Evolutionary conservation across 768 basidiomycete species (phyloP).

Genomic region (Trametes elegans): DNA sequence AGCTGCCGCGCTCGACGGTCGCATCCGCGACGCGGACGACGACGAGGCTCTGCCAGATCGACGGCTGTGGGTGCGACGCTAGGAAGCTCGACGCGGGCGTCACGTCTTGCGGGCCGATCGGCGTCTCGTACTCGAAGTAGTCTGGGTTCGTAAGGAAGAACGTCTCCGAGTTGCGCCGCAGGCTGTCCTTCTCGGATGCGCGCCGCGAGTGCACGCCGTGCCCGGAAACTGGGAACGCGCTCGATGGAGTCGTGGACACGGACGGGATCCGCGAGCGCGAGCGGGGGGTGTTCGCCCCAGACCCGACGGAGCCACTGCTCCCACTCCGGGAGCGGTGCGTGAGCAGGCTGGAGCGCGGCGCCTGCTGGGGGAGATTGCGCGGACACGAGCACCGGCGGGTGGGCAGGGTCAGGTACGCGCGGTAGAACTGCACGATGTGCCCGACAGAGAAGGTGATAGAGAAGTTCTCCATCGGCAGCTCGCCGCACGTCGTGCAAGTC

Average conservation of each 20-base stretch:
- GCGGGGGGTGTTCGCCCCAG: constrained; percentile 47
- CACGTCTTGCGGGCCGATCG: constrained; percentile 36
- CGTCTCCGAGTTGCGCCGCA: constrained; percentile 23
- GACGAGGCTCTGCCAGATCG: constrained; percentile 59
- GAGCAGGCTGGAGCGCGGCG: constrained; percentile 44
- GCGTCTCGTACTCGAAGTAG: constrained; percentile 21
- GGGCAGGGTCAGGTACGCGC: constrained; percentile 52
- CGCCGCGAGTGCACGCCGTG: constrained; percentile 78
- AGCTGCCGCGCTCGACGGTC: constrained; percentile 72
- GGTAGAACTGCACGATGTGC: constrained; percentile 62
- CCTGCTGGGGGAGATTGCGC: constrained; percentile 43
- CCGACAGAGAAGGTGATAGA: constrained; percentile 65
- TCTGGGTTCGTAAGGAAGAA: constrained; percentile 26
- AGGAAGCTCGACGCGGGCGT: constrained; percentile 33
- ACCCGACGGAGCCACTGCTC: constrained; percentile 47
- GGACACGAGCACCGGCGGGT: constrained; percentile 69
- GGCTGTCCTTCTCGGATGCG: constrained; percentile 56
- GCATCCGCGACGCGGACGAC: constrained; percentile 54
- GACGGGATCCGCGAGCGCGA: constrained; percentile 49
- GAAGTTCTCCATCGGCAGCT: constrained; percentile 64
- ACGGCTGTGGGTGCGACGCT: constrained; percentile 28
- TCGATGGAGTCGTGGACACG: constrained; percentile 35
- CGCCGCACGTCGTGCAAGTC: constrained; percentile 70
- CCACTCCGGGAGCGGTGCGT: constrained; percentile 62
- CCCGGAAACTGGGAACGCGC: constrained; percentile 74